Percentiles rank a stretch among this genome's conserved stretches.
These are phyloP conservation scores for Aquilaria malaccensis DNA, from an alignment of 345 rosid genomes.

Conservation along the genomic window DNA sequence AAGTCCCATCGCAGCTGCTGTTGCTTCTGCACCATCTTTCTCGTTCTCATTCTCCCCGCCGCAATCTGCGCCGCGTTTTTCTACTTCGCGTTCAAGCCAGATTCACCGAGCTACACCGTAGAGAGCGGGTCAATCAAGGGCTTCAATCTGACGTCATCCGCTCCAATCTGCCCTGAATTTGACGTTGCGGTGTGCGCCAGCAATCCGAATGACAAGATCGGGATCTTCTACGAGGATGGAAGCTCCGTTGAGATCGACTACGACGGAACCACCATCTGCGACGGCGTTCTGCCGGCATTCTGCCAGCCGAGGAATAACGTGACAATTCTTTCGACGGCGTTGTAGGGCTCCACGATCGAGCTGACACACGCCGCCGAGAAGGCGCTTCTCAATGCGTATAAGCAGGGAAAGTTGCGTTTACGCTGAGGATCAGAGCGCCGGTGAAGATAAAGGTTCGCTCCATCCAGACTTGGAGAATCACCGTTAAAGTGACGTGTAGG, in stretches of 20 bases:
- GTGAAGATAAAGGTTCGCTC: constrained; percentile 62
- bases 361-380: constrained; percentile 19
- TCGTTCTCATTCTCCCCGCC: constrained; percentile 31
- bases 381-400: constrained; percentile 22
- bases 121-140: constrained; percentile 42
- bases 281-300: constrained; percentile 48
- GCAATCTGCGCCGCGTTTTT: constrained; percentile 42
- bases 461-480: constrained; percentile 66
- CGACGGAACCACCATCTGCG: constrained; percentile 28
- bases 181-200: constrained; percentile 46
- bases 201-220: constrained; percentile 65
- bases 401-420: constrained; percentile 43
- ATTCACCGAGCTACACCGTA: constrained; percentile 51
- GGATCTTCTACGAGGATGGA: constrained; percentile 44
- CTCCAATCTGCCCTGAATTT: constrained; percentile 45
- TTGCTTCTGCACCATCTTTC: constrained; percentile 23
- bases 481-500: constrained; percentile 58
- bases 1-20: constrained; percentile 31
- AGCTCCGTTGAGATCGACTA: constrained; percentile 40
- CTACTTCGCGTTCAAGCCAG: constrained; percentile 61
- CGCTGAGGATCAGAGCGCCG: constrained; percentile 45
- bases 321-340: constrained; percentile 35
- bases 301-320: constrained; percentile 58
- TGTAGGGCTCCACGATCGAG: constrained; percentile 43
- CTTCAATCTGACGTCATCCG: constrained; percentile 40